Percentiles rank a stretch among this genome's conserved stretches.
Conservation (phyloP, 495 filamentous ascomycete species). For the Penicilliopsis zonata region DNA sequence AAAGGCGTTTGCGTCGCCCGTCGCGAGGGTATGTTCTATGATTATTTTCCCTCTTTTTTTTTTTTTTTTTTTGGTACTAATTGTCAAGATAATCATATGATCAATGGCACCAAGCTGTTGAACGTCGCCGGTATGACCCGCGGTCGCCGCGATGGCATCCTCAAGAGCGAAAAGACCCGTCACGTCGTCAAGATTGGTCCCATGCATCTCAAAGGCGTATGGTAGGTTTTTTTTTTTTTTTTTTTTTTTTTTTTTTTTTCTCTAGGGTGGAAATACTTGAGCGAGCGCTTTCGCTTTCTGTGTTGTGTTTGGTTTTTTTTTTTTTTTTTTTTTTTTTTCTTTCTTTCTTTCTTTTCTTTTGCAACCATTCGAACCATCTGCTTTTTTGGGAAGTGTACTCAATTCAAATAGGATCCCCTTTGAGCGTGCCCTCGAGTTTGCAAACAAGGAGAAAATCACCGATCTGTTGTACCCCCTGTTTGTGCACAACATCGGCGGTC, state of each 20-base stretch:
- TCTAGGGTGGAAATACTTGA: too few species aligned
- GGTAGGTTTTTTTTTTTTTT: constrained; percentile 53
- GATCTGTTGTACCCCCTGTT: constrained; percentile 91
- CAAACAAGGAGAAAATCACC: constrained; percentile 99
- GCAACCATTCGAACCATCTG: too few species aligned
- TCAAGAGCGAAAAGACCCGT: constrained; percentile 94
- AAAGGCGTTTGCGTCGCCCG: constrained; percentile 93
- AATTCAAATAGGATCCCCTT: constrained; percentile 72
- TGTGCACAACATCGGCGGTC: constrained; percentile 90
- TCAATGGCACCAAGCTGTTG: constrained; percentile 93
- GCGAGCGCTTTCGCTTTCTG: not conserved
- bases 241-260: too few species aligned
- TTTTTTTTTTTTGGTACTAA: too few species aligned
- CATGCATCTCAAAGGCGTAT: constrained; percentile 98
- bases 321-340: not conserved
- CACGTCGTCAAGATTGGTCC: constrained; percentile 98
- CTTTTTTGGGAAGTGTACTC: not conserved
- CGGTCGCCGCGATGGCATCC: constrained; percentile 86
- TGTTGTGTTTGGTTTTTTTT: not conserved
- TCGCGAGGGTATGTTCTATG: constrained; percentile 61
- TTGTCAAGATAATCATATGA: constrained; percentile 99
- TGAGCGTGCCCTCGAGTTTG: constrained; percentile 90
- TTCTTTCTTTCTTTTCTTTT: too few species aligned
- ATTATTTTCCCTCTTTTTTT: too few species aligned
- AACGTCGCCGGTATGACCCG: constrained; percentile 98